Conservation (phyloP, 768 basidiomycete genomes). For the Amanita phalloides region DNA sequence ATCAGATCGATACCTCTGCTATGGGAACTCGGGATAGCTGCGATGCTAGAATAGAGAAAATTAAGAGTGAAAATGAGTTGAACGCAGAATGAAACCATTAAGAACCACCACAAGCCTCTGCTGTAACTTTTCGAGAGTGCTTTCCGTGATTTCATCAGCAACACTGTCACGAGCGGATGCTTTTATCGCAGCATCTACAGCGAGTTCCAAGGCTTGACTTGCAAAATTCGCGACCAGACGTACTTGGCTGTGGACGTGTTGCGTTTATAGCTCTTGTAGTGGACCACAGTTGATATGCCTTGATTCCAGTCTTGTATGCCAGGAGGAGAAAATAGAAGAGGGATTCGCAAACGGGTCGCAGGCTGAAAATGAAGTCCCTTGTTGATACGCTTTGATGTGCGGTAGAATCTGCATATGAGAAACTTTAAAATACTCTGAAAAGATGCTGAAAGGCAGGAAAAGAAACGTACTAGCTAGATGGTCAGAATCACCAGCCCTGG, state of each 20-base stretch:
- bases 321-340: neutral
- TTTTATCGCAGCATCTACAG: neutral
- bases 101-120: neutral
- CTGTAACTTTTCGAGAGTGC: neutral
- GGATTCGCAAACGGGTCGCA: neutral
- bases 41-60: neutral
- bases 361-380: neutral
- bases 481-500: too few species aligned
- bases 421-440: too few species aligned
- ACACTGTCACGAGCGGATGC: neutral
- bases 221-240: neutral
- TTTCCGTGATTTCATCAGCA: slow-evolving; percentile 1
- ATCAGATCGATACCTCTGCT: neutral
- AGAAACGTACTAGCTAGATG: too few species aligned
- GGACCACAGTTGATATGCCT: neutral
- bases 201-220: neutral
- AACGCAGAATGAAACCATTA: too few species aligned
- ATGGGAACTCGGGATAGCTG: neutral
- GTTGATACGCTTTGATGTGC: too few species aligned
- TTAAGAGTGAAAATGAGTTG: neutral
- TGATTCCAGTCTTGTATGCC: neutral
- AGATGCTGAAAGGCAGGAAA: too few species aligned
- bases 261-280: neutral
- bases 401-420: too few species aligned
- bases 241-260: slow-evolving; percentile 1